phyloP scores from a whole-genome alignment of 495 filamentous ascomycete genomes.

The Daldinia vernicosa region DNA sequence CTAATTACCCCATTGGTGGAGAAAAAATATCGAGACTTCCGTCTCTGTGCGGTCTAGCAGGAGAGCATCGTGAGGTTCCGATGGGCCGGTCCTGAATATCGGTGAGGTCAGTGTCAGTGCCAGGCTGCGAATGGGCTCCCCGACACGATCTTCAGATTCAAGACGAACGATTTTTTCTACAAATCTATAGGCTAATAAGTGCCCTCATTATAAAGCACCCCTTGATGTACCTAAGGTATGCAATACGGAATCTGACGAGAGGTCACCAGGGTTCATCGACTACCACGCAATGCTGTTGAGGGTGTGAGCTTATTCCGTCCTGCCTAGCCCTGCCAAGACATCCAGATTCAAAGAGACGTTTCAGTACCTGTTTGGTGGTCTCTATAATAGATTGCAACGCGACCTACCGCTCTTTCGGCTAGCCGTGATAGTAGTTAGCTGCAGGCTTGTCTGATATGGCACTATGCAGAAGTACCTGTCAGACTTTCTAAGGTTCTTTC shows the following conservation, averaged over 20 bases:
- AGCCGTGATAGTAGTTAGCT: constrained; percentile 23
- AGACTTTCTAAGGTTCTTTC: constrained; percentile 14
- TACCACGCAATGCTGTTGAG: constrained; percentile 16
- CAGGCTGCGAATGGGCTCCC: constrained; percentile 19
- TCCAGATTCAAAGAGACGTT: constrained; percentile 42
- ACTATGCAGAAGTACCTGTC: constrained; percentile 24
- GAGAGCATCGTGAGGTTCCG: constrained; percentile 17
- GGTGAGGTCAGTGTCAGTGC: constrained; percentile 21
- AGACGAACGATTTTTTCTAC: constrained; percentile 31
- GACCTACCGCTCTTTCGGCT: constrained; percentile 36
- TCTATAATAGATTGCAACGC: constrained; percentile 29
- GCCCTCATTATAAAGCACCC: constrained; percentile 14
- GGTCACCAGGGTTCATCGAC: constrained; percentile 25
- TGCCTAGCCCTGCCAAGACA: constrained; percentile 38
- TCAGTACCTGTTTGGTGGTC: constrained; percentile 33
- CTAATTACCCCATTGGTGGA: constrained; percentile 16
- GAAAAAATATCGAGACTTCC: constrained; percentile 11
- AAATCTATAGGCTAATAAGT: constrained; percentile 30
- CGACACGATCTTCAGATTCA: constrained; percentile 37
- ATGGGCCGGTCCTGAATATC: constrained; percentile 19
- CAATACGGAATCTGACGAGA: constrained; percentile 32
- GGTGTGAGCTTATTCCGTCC: constrained; percentile 37
- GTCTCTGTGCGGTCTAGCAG: constrained; percentile 16
- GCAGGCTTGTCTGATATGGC: constrained; percentile 25
- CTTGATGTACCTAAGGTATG: constrained; percentile 27